Evolutionary conservation across 805 yeast species (phyloP), one percentile per base, ranked within the genome.

Genomic region (Candida peoriensis): DNA sequence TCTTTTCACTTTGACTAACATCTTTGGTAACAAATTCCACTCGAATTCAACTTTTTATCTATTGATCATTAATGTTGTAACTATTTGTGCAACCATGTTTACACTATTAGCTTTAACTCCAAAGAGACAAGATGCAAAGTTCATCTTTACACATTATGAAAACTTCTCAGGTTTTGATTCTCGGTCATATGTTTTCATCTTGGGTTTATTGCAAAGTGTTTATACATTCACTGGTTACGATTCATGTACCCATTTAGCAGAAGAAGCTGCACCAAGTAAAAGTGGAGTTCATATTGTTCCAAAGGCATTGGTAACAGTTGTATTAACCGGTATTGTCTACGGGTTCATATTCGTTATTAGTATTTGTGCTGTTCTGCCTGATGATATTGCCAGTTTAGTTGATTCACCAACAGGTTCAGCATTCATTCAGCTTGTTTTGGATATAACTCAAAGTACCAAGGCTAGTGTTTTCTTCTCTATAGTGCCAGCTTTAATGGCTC

Each of bases 211-310:
- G 14, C 57, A 50, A 31, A 41, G 48, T 20, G 55, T 54, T 12
- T 50, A 45, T 32, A 50, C 55, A 10, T 50, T 61, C 28, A 48
- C 61, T 5, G 54, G 61, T 33, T 59, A 55, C 34, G 66, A 61
- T 41, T 56, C 60, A 5, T 56, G 57, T 3, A 52, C 60, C 8
- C 65, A 59, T 37, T 50, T 57, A 46, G 60, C 64, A 3, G 63
- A 59, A 36, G 64, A 60, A 42, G 50, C 50, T 15, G 33, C 50
- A 6, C n/a, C n/a, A n/a, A 33, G 36, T 1, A 53, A 26, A 18
- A 14, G 53, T 4, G 20, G 26, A 11, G 50, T 46, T 23, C 54
- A 48, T 35, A 47, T 58, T 32, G 48, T 60, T 25, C 63, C 64
- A n/a, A 52, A 49, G 29, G 66, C 62, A 2, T 47, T 60, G 46